phyloP scores from a whole-genome alignment of 257 asterid genomes.

The Solanum microdontum region DNA sequence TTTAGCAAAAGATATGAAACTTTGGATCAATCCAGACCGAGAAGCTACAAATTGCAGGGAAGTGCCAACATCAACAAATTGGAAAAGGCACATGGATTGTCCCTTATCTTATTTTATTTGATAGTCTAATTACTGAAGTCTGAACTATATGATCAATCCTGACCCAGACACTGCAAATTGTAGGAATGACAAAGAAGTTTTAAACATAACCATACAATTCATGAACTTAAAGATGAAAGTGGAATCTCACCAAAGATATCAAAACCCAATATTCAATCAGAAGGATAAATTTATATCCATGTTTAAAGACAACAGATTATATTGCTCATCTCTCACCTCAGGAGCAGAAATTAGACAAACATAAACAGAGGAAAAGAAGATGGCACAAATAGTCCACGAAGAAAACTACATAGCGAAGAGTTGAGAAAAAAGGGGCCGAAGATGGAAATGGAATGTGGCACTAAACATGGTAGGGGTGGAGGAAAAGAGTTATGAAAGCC shows the following conservation, averaged over 20 bases:
- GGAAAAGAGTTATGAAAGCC: background rate
- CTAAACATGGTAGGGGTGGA: background rate
- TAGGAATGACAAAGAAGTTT: background rate
- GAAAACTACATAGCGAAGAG: background rate
- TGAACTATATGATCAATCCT: background rate
- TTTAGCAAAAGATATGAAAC: background rate
- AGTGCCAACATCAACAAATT: background rate
- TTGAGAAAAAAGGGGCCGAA: background rate
- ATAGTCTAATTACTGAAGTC: background rate
- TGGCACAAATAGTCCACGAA: background rate
- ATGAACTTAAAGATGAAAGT: background rate
- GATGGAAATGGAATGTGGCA: background rate
- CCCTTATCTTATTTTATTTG: background rate
- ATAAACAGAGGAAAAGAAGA: background rate
- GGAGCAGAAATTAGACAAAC: background rate
- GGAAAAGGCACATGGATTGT: background rate
- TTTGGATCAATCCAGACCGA: background rate
- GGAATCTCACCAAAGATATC: background rate
- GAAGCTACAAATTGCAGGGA: background rate
- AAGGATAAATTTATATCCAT: background rate
- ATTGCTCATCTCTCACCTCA: background rate
- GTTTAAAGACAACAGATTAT: background rate
- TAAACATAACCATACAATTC: background rate
- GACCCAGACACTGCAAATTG: background rate
- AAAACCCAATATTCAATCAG: background rate